phyloP scores from a whole-genome alignment of 345 rosid genomes.

The Euclidium syriacum region DNA sequence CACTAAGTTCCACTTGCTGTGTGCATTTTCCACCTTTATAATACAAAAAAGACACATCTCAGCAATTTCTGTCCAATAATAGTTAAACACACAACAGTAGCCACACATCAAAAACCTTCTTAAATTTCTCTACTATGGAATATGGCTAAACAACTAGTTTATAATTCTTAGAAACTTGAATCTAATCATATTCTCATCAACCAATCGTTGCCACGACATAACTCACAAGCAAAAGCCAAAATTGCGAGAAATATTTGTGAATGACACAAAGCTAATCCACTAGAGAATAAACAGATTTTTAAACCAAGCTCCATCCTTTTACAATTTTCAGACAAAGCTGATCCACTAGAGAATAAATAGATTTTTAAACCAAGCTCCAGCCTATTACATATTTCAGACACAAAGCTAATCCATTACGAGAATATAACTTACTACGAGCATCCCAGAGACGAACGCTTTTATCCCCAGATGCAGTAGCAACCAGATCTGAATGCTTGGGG shows the following conservation, averaged over 20 bases:
- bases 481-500: conserved; percentile 86
- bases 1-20: conserved; percentile 91
- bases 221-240: background rate
- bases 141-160: background rate
- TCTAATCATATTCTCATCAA: background rate
- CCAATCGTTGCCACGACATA: background rate
- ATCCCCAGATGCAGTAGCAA: conserved; percentile 98
- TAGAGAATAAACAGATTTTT: background rate
- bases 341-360: background rate
- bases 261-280: background rate
- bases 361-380: background rate
- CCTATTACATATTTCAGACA: background rate
- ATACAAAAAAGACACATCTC: conserved; percentile 9
- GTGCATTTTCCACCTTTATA: conserved; percentile 90
- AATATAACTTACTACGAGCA: conserved; percentile 77
- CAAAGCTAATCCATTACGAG: background rate
- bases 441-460: conserved; percentile 98
- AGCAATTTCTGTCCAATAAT: background rate
- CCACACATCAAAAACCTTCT: background rate
- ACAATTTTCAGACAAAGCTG: too few species aligned
- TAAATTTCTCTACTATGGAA: background rate
- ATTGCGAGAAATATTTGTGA: background rate
- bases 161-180: background rate
- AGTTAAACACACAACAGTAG: conserved; percentile 2
- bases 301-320: too few species aligned